Evolutionary conservation across 2,329 filamentous ascomycete genomes (phyloP).

Genomic region (Zymoseptoria tritici): DNA sequence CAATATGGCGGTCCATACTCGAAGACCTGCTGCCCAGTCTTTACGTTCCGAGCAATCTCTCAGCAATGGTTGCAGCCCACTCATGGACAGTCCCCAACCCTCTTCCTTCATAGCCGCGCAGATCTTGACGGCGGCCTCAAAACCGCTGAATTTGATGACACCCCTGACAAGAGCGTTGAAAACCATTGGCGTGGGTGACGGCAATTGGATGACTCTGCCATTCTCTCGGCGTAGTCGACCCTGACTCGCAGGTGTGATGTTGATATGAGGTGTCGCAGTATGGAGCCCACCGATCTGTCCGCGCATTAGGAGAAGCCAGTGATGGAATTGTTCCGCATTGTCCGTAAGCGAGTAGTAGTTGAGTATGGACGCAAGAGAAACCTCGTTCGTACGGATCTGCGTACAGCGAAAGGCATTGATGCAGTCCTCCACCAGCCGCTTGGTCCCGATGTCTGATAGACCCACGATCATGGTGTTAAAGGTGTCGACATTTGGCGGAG

Average conservation of each 20-base stretch:
- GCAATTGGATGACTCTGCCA: constrained; percentile 35
- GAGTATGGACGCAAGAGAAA: constrained; percentile 36
- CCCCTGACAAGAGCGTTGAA: constrained; percentile 37
- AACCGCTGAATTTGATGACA: constrained; percentile 38
- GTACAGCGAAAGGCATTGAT: constrained; percentile 25
- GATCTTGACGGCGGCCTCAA: constrained; percentile 36
- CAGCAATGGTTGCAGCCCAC: constrained; percentile 34
- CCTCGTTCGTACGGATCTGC: constrained; percentile 41
- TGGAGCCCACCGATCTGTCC: constrained; percentile 31
- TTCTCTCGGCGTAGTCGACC: constrained; percentile 14
- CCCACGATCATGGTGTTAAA: constrained; percentile 64
- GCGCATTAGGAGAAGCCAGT: constrained; percentile 37
- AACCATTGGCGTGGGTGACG: constrained; percentile 39
- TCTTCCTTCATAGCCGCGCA: constrained; percentile 37
- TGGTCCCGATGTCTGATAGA: constrained; percentile 39
- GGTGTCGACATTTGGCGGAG: constrained; percentile 57
- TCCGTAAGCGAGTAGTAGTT: constrained; percentile 32
- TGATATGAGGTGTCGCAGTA: constrained; percentile 34
- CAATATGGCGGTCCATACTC: constrained; percentile 39
- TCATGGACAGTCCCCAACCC: constrained; percentile 40
- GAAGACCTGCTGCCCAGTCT: constrained; percentile 32
- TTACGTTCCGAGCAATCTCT: constrained; percentile 33
- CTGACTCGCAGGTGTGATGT: constrained; percentile 25
- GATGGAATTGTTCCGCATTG: constrained; percentile 29
- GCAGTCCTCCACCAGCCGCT: constrained; percentile 26